These are phyloP conservation scores for Cyberlindnera samutprakarnensis DNA, from an alignment of 805 yeast species.

Conservation along the genomic window DNA sequence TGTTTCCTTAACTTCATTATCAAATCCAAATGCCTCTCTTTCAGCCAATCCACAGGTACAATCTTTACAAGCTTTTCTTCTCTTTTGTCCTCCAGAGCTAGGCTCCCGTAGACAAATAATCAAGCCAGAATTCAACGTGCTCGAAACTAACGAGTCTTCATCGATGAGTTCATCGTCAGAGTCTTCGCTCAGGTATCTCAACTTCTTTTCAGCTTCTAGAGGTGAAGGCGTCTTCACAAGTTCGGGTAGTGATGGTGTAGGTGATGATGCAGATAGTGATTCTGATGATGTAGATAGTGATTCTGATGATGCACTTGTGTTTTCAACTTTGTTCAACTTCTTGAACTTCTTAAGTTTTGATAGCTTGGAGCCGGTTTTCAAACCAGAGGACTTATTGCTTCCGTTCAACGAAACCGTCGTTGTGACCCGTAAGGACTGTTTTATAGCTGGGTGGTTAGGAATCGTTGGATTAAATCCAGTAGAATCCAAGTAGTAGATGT, in stretches of 20 bases:
- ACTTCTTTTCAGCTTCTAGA: constrained; percentile 12
- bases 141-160: constrained; percentile 33
- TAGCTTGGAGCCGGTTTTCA: constrained; percentile 11
- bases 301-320: no score
- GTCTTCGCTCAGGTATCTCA: constrained; percentile 18
- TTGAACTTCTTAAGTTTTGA: constrained; percentile 22
- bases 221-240: constrained; percentile 8
- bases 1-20: constrained; percentile 38
- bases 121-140: constrained; percentile 30
- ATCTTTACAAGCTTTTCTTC: constrained; percentile 95
- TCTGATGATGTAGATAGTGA: no score
- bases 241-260: constrained; percentile 16
- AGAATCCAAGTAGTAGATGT: constrained; percentile 18
- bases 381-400: neutral
- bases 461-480: constrained; percentile 17
- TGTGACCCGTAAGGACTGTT: constrained; percentile 11
- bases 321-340: constrained; percentile 14
- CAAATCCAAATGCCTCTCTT: constrained; percentile 58
- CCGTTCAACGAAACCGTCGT: constrained; percentile 6
- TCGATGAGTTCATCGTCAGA: constrained; percentile 25
- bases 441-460: constrained; percentile 20
- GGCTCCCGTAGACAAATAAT: constrained; percentile 37
- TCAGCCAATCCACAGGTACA: constrained; percentile 97
- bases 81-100: constrained; percentile 41
- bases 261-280: constrained; percentile 4